Base-by-base conservation (phyloP, 805 yeast species). In the Metschnikowia lunata region DNA sequence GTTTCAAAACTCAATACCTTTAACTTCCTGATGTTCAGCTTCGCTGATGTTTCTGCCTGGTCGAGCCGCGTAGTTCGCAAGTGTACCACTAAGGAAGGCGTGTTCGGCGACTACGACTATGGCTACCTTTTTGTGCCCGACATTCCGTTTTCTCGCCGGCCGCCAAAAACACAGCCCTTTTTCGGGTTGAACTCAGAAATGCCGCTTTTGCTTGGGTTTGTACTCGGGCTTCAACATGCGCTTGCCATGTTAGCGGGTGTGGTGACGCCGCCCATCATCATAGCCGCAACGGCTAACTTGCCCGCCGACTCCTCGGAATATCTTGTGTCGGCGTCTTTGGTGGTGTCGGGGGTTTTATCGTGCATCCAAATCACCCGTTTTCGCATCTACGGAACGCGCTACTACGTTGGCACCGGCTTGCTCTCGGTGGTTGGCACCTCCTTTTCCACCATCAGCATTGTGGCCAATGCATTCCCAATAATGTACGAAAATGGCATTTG, bases 161-260 rank as follows among this genome's bases (percentile, higher is more conserved):
- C 59, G 50, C 64, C 69, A 26, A 76, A 76, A 42, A 67, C 79
- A 2, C 88, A 84, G 56, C 95, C 96, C 0, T 89, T 89, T 65
- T 90, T 88, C 56, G 88, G 93, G 5, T 65, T 89, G 40, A 72
- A 88, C 60, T 79, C 82, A 36, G 87, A 82, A 1, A 82, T 90
- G 79, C 97, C 97, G 0, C 54, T 88, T n/a, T 54, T 85, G 7
- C 69, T 89, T 45, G 95, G 95, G 1, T 62, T 85, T 45, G 45
- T 89, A 9, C 74, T 90, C 30, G 97, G 97, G 13, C 74, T 89
- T 50, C 97, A 89, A 68, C 97, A 89, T 60, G 69, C 95, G 1
- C 63, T 89, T 51, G 81, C 97, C 26, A 89, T 90, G 96, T 68
- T 89, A 67, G 97, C 96, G 12, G 97, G 97, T 57, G 78, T 89